phyloP scores from a whole-genome alignment of 495 filamentous ascomycete genomes.

The Lasiosphaeris hirsuta region DNA sequence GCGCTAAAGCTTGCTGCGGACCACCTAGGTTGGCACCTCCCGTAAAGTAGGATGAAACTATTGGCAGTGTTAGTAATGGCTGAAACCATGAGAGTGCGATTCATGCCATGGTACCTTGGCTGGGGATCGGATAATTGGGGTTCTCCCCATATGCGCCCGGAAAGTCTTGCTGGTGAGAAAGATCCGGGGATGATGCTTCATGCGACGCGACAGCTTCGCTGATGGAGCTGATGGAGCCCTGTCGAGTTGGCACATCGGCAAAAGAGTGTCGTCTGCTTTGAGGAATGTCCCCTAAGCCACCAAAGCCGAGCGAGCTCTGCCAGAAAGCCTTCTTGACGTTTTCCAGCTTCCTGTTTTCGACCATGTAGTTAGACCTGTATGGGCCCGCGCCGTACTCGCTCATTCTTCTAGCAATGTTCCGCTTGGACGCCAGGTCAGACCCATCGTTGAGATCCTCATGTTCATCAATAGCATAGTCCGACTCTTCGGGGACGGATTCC shows the following conservation, averaged over 20 bases:
- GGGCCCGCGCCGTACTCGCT: slow-evolving; percentile 62
- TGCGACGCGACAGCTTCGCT: slow-evolving; percentile 50
- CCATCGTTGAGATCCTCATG: slow-evolving; percentile 61
- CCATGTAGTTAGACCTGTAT: slow-evolving; percentile 53
- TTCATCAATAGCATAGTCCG: slow-evolving; percentile 68
- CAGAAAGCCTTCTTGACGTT: slow-evolving; percentile 79
- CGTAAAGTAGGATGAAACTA: slow-evolving; percentile 50
- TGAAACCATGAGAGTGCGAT: background rate
- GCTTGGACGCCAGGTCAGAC: slow-evolving; percentile 49
- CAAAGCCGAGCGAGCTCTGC: slow-evolving; percentile 84
- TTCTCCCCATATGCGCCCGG: slow-evolving; percentile 30
- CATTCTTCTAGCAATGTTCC: slow-evolving; percentile 52
- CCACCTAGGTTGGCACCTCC: slow-evolving; percentile 26
- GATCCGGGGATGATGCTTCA: slow-evolving; percentile 40
- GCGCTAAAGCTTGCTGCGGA: slow-evolving; percentile 38
- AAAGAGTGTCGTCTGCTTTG: slow-evolving; percentile 97
- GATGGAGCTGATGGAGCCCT: slow-evolving; percentile 64
- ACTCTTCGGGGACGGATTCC: slow-evolving; percentile 65
- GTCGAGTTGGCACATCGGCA: slow-evolving; percentile 69
- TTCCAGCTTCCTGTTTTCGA: slow-evolving; percentile 73
- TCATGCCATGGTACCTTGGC: slow-evolving; percentile 29
- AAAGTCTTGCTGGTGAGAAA: slow-evolving; percentile 38
- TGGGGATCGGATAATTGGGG: slow-evolving; percentile 29
- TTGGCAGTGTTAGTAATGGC: slow-evolving; percentile 23
- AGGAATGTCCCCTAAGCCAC: slow-evolving; percentile 62